Base-by-base conservation (phyloP, 441 rosid species). In the Adansonia rubrostipa region DNA sequence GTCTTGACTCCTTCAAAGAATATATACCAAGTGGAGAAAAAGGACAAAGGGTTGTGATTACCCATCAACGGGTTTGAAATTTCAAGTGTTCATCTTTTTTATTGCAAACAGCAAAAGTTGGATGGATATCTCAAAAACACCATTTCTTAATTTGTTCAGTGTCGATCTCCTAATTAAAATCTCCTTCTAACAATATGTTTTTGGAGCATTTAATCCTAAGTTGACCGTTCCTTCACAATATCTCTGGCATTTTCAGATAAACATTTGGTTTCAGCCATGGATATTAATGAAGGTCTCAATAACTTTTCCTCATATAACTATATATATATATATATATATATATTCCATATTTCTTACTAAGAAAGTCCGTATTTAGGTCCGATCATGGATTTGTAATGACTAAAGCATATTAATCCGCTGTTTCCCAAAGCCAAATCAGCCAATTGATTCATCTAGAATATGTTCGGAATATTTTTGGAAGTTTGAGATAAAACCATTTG, bases 11-110 rank as follows among this genome's bases (percentile, higher is more conserved):
- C 50, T 54, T 54, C 28, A 36, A 71, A 36, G 75, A 54, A 58
- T 73, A 58, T 58, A 44, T 57, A 19, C 51, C 66, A 73, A 57
- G 40, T 42, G 42, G 65, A 58, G 76, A 57, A 73, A 36, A 73
- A 73, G 51, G 76, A 42, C 51, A 40, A 56, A 36, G 8, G 33
- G 65, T 71, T 17, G 11, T 36, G 40, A 57, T 54, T 17, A 42
- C 5, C 24, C 48, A 28, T 71, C 47, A 53, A 71, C 15, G 11
- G n/a, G 9, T 71, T n/a, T n/a, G 45, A 47, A 58, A 14, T 58
- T 24, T 58, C 36, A 58, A 24, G 19, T 10, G 66, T 71, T 9
- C 51, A 17, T 40, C 40, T 9, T 15, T 71, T 53, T 53, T 28
- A n/a, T 45, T 50, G 15, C 5, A 50, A 50, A 15, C 44, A 70